These are phyloP conservation scores for Microcyclospora pomicola DNA, from an alignment of 2,329 filamentous ascomycete species.

Conservation along the genomic window DNA sequence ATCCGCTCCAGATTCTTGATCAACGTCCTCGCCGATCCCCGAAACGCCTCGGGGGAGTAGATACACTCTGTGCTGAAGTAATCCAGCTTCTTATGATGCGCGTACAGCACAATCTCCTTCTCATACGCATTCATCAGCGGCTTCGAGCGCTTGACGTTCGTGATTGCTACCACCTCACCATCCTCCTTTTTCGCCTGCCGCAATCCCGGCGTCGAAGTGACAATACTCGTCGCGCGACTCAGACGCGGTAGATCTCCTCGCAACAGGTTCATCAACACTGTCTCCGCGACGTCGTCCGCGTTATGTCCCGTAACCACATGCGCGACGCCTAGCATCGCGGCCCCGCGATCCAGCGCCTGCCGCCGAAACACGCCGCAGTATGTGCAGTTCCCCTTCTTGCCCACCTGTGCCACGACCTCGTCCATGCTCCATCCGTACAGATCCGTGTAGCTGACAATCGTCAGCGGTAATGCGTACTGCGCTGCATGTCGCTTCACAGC, in stretches of 20 bases:
- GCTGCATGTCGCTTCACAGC: constrained; percentile 88
- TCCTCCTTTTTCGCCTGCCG: constrained; percentile 5
- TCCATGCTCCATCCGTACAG: constrained; percentile 99
- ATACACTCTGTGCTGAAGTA: constrained; percentile 99
- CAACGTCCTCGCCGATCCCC: constrained; percentile 76
- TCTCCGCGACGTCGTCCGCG: constrained; percentile 93
- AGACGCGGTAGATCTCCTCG: constrained; percentile 79
- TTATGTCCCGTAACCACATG: constrained; percentile 98
- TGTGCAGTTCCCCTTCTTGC: constrained; percentile 97
- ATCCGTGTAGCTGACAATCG: constrained; percentile 85
- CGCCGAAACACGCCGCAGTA: constrained; percentile 94
- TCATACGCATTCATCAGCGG: constrained; percentile 97
- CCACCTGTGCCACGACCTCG: constrained; percentile 88
- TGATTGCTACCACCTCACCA: constrained; percentile 38
- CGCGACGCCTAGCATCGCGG: constrained; percentile 70
- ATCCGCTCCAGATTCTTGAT: constrained; percentile 95
- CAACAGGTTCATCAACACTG: constrained; percentile 91
- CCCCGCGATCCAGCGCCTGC: constrained; percentile 85
- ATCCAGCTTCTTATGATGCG: constrained; percentile 89
- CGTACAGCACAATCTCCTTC: constrained; percentile 97
- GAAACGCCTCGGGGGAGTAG: constrained; percentile 92
- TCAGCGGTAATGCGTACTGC: constrained; percentile 82
- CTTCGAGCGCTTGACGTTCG: constrained; percentile 89
- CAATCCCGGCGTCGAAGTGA: constrained; percentile 41
- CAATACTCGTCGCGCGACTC: constrained; percentile 76